Percentiles rank a stretch among this genome's conserved stretches.
Conservation (phyloP, 148 eudicot species). For the Persicaria maculosa region DNA sequence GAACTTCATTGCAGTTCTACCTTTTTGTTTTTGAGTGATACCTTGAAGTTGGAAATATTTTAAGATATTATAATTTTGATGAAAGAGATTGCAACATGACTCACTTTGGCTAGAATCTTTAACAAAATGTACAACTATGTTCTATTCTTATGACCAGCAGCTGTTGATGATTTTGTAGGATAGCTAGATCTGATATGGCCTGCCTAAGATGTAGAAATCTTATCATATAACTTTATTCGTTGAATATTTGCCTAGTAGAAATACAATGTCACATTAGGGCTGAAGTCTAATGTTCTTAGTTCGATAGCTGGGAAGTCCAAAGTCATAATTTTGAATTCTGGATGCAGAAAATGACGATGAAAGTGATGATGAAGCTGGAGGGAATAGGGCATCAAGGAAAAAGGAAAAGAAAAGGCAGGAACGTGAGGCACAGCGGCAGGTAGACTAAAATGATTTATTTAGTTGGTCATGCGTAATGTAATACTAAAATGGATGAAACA, state of each 20-base stretch:
- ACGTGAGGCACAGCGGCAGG: slow-evolving; percentile 90
- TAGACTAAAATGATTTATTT: slow-evolving; percentile 13
- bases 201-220: not conserved
- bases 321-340: not conserved
- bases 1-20: not conserved
- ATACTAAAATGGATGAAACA: not conserved
- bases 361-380: slow-evolving; percentile 77
- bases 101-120: not conserved
- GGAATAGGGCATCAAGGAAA: slow-evolving; percentile 57
- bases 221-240: not conserved
- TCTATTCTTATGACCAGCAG: not conserved
- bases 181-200: not conserved
- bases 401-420: slow-evolving; percentile 87
- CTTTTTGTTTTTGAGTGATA: not conserved
- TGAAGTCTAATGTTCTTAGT: not conserved
- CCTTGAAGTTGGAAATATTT: not conserved
- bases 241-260: not conserved
- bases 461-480: not conserved
- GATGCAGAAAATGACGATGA: slow-evolving; percentile 49
- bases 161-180: not conserved
- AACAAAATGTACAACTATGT: not conserved
- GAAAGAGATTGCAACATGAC: not conserved
- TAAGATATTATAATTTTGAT: not conserved
- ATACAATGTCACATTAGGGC: not conserved
- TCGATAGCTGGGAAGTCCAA: not conserved